phyloP scores from a whole-genome alignment of 208 protist species.

The Trypanosoma cruzi region DNA sequence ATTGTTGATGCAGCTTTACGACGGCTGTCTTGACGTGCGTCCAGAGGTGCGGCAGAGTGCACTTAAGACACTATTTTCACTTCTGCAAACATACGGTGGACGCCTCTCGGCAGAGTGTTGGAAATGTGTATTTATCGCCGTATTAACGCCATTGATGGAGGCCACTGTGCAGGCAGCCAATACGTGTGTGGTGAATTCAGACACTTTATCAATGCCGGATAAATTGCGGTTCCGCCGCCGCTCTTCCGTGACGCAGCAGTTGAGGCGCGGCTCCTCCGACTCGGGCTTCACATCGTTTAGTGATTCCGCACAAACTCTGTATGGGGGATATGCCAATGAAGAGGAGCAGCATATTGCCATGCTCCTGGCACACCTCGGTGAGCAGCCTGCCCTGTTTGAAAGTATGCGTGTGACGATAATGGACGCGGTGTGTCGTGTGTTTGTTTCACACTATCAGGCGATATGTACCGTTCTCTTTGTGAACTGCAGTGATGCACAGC shows the following conservation, averaged over 20 bases:
- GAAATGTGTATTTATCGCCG: slow-evolving; percentile 46
- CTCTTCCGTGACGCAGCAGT: background rate
- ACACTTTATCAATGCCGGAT: background rate
- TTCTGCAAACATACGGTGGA: slow-evolving; percentile 77
- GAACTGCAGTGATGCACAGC: slow-evolving; percentile 2
- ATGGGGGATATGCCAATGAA: slow-evolving; percentile 8
- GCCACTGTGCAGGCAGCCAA: slow-evolving; percentile 34
- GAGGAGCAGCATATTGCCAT: background rate
- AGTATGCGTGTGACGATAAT: slow-evolving; percentile 59
- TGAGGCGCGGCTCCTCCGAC: background rate
- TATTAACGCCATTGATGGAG: slow-evolving; percentile 61
- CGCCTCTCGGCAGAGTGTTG: slow-evolving; percentile 57
- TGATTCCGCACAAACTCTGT: background rate
- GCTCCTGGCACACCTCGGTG: slow-evolving; percentile 25
- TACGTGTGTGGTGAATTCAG: slow-evolving; percentile 26
- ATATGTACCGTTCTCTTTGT: slow-evolving; percentile 30
- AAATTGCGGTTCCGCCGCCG: background rate
- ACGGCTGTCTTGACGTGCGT: slow-evolving; percentile 45
- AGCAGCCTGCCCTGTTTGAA: slow-evolving; percentile 43
- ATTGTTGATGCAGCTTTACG: slow-evolving; percentile 56
- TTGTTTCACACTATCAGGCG: slow-evolving; percentile 49
- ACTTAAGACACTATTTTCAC: slow-evolving; percentile 80
- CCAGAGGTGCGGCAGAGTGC: slow-evolving; percentile 86
- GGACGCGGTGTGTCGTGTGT: slow-evolving; percentile 53
- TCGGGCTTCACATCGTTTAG: background rate